Evolutionary conservation across 2,329 filamentous ascomycete species (phyloP), one percentile per base, ranked within the genome.

Genomic region (Corniculantispora saksenae): DNA sequence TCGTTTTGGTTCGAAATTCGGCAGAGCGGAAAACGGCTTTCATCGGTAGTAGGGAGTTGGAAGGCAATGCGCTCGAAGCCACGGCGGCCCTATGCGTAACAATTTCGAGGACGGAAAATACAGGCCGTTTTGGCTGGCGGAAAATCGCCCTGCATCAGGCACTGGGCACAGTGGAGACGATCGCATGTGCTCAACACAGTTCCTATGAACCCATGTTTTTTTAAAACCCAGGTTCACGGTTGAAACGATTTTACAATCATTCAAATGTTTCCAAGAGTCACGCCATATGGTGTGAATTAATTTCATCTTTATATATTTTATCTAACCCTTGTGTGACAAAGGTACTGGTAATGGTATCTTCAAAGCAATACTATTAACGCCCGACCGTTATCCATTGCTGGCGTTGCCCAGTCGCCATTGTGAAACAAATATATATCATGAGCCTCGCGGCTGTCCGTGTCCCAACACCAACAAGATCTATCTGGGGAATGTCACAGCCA

Each of bases 291-390:
- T 5, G 32, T 10, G 32, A 32, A 6, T 32, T 32, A 10, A 32
- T 32, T 32, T 32, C 32, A 32, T 6, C 6, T 6, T 32, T 32
- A 32, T 32, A 32, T 32, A 32, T 32, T 32, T 32, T 12, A 57
- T 61, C 32, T 23, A 6, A 50, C 29, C 43, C 15, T n/a, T 60
- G 6, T 19, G 10, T 23, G 53, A 53, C 8, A 51, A 40, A 53
- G 21, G 21, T 61, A 47, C 47, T 40, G 17, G 47, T 61, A 53
- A 35, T 61, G 59, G 59, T 61, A 61, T 61, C 59, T 61, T 48
- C 48, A 50, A 48, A 50, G 15, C 32, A 61, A 32, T 40, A 61
- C 50, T 40, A 53, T 19, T 29, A 51, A 61, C 32, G 48, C 57
- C 43, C 32, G 32, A 35, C 27, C 12, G 10, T 27, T 54, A 32